phyloP scores from a whole-genome alignment of 1,139 yeast species.

The Pichia cactophila region DNA sequence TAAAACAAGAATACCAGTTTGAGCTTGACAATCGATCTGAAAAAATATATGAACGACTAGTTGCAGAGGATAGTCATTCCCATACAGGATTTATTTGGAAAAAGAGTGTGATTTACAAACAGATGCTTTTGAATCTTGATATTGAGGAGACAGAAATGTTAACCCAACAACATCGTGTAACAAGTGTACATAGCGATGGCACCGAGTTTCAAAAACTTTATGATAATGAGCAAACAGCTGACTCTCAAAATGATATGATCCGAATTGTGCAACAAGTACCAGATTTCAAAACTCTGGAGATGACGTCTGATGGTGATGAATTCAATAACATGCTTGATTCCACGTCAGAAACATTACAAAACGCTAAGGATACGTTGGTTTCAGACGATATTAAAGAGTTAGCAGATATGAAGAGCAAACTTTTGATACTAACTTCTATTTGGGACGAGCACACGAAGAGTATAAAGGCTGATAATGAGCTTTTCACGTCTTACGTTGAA shows the following conservation, averaged over 20 bases:
- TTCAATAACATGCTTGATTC: constrained; percentile 6
- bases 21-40: constrained; percentile 19
- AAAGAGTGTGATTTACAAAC: constrained; percentile 24
- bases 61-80: constrained; percentile 20
- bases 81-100: constrained; percentile 25
- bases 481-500: constrained; percentile 28
- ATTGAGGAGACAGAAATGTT: constrained; percentile 24
- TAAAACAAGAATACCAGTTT: background rate
- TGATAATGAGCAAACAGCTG: constrained; percentile 4
- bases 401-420: constrained; percentile 14
- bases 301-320: constrained; percentile 8
- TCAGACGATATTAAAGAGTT: constrained; percentile 13
- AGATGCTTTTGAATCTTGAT: constrained; percentile 23
- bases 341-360: constrained; percentile 18
- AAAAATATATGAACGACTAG: constrained; percentile 17
- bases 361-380: constrained; percentile 13
- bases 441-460: constrained; percentile 22
- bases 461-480: constrained; percentile 21
- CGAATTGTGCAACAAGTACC: constrained; percentile 13
- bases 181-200: background rate
- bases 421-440: constrained; percentile 17
- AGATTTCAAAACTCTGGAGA: constrained; percentile 13
- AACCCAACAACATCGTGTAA: constrained; percentile 6
- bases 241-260: constrained; percentile 8
- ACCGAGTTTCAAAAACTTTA: constrained; percentile 14